Base-by-base conservation (phyloP, 2,329 filamentous ascomycete genomes). In the Aspergillus hiratsukae region DNA sequence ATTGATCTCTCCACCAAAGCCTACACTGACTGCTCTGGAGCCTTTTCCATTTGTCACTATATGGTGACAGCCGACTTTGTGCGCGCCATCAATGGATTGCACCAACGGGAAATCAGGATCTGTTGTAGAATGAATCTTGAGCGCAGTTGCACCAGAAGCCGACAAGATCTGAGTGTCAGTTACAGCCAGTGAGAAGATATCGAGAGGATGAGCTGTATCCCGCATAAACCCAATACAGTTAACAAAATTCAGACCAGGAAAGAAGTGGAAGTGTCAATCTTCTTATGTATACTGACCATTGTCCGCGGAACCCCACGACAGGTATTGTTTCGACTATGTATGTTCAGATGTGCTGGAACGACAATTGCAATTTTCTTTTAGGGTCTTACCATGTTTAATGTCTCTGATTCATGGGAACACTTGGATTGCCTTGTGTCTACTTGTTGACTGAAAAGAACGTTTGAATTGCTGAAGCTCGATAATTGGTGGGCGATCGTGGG, bases 291-390 rank as follows among this genome's bases (percentile, higher is more conserved):
- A 70, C 79, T 72, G 73, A 90, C 90, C 91, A 79, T 91, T 84
- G 72, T 96, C 89, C 73, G 96, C 85, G 46, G 91, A 93, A 75
- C 96, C 90, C 64, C 89, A 88, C 68, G 93, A 95, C 61, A 99
- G 84, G 74, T 97, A 99, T 87, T 97, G 94, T 80, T 97, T 97
- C 55, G 94, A 99, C 94, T 97, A 55, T 57, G 49, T 41, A 52
- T 27, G 28, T 37, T 21, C 9, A 46, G 48, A 54, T 57, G 54
- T 56, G 51, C 43, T 46, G 43, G 6, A 28, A 41, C 28, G 23
- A 11, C 23, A 29, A 31, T 41, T 21, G 28, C 49, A 25, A 25
- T 25, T 46, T 5, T 23, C 19, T 46, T 40, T 27, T 3, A 21
- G 43, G 14, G 23, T 43, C 58, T 58, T 58, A 69, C 67, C 68